Evolutionary conservation across 2,329 filamentous ascomycete species (phyloP).

Genomic region (Macrophomina phaseolina): DNA sequence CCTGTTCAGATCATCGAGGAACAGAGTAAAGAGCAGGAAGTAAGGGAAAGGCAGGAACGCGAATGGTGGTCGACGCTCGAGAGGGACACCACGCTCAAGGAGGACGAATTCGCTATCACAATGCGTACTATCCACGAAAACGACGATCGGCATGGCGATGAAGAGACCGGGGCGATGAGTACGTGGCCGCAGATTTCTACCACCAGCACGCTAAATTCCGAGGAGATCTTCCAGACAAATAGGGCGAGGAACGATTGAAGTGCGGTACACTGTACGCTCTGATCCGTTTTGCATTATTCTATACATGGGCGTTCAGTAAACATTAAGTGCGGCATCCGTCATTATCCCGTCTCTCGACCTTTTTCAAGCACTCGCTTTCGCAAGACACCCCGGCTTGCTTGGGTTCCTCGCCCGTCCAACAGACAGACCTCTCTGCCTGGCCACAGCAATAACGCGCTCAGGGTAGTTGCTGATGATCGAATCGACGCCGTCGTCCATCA

Average conservation of each 20-base stretch:
- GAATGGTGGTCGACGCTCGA: neutral
- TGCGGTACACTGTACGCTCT: neutral
- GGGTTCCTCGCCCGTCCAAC: conserved; percentile 16
- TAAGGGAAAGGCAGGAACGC: neutral
- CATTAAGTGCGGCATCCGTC: neutral
- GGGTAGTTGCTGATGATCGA: conserved; percentile 35
- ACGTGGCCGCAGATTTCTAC: neutral
- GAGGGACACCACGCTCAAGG: neutral
- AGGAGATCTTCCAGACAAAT: neutral
- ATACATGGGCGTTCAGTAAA: neutral
- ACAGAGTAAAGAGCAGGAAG: neutral
- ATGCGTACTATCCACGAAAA: neutral
- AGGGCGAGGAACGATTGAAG: neutral
- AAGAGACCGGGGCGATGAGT: neutral
- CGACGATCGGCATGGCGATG: neutral
- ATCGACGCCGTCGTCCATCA: conserved; percentile 30
- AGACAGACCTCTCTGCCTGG: conserved; percentile 10
- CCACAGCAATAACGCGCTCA: conserved; percentile 31
- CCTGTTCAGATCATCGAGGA: neutral
- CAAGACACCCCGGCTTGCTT: conserved; percentile 25
- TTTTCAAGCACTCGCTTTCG: conserved; percentile 12
- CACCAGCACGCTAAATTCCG: neutral
- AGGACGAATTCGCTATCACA: neutral
- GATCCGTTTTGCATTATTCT: neutral
- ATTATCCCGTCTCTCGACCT: neutral